Base-by-base conservation (phyloP, 106 monocot genomes). In the Platanthera zijinensis region DNA sequence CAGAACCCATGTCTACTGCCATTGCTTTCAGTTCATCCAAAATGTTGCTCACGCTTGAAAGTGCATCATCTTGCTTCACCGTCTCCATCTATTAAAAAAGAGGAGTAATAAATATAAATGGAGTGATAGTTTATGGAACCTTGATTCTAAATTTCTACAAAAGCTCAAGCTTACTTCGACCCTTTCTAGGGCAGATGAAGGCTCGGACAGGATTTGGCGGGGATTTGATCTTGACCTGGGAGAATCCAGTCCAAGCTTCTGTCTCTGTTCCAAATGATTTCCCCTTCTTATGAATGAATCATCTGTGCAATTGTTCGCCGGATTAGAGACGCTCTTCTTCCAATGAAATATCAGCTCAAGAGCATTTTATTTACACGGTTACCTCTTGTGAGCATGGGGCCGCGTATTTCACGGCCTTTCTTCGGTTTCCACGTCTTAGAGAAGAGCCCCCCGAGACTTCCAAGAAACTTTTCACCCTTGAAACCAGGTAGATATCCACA, bases 381-480 rank as follows among this genome's bases (percentile, higher is more conserved):
- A 88, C 93, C 88, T 88, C 75, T 69, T 6, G 83, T 75, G 28
- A 88, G 62, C 28, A 50, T 19, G 51, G 93, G 90, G 5, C 93
- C 93, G 69, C 85, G 85, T 71, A 94, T 90, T 50, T 80, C 67
- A 10, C 81, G 86, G 66, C 68, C 71, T 76, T 84, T 90, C 81
- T 88, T 90, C 46, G 93, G 90, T 72, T 90, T 94, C 93, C 93
- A 94, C 4, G 89, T 80, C 74, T 78, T 88, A 1, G 93, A 90
- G 28, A 94, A 94, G 5, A 94, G 73, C 3, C 93, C 90, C 19
- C 93, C 93, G 22, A 94, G 84, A 78, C 84, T 90, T 25, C 88
- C 90, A 80, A 94, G 79, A 75, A 94, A 86, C 84, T 86, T 94
- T 39, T 94, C 93, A 64, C 93, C 83, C 93, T 90, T 77, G 39